phyloP scores from a whole-genome alignment of 495 filamentous ascomycete species.

The Podospora conica region DNA sequence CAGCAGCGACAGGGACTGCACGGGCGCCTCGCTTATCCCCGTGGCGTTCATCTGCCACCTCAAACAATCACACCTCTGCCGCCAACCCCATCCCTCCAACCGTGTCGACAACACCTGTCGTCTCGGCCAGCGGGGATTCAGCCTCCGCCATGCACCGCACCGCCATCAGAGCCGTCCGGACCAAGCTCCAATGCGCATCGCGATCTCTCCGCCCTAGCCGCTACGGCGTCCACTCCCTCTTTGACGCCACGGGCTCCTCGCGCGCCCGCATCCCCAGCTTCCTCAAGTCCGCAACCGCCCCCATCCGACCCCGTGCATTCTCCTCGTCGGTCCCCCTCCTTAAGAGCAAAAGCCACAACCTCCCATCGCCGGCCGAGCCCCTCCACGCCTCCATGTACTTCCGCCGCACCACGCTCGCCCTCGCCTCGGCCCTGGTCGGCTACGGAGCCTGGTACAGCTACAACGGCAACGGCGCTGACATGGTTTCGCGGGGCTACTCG shows the following conservation, averaged over 20 bases:
- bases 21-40: background rate
- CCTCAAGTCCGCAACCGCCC: background rate
- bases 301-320: constrained; percentile 14
- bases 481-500: constrained; percentile 23
- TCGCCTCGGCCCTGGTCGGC: constrained; percentile 43
- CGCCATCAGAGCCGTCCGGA: constrained; percentile 39
- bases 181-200: constrained; percentile 38
- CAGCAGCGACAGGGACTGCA: background rate
- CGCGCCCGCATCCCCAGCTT: constrained; percentile 1
- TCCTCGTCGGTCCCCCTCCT: constrained; percentile 16
- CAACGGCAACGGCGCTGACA: constrained; percentile 27
- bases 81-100: constrained; percentile 2
- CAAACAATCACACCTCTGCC: background rate
- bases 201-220: constrained; percentile 37
- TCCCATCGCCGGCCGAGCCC: constrained; percentile 30
- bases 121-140: constrained; percentile 3
- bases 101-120: constrained; percentile 4
- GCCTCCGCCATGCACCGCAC: constrained; percentile 41
- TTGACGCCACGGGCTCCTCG: constrained; percentile 6
- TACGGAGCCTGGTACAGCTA: constrained; percentile 49
- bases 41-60: background rate
- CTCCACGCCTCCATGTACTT: constrained; percentile 47
- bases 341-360: constrained; percentile 14
- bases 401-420: constrained; percentile 38
- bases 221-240: constrained; percentile 22